A percentile compares a stretch with the other conserved stretches of the same genome.
Evolutionary conservation across 225 moss, liverwort and hornwort genomes (phyloP).

Genomic region (Thuidium tamariscinum): DNA sequence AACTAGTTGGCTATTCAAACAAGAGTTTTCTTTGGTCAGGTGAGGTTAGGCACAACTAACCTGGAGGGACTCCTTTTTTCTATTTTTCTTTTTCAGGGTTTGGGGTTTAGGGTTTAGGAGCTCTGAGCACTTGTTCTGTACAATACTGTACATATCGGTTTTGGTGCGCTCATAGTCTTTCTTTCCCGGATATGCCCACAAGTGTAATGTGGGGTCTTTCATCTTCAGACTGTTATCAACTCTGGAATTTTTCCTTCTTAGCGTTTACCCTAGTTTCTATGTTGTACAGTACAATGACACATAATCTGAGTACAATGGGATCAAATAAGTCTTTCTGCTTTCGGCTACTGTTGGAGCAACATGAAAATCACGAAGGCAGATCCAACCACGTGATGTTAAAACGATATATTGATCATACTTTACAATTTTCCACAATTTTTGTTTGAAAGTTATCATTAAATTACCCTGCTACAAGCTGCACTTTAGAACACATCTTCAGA

Average conservation of each 20-base stretch:
- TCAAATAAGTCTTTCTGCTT: not conserved
- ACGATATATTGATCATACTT: not conserved
- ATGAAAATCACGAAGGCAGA: too few species aligned
- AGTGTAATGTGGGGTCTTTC: not conserved
- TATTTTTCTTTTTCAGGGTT: too few species aligned
- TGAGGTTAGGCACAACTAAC: not conserved
- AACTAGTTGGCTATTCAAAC: not conserved
- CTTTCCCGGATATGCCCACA: too few species aligned
- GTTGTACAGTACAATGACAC: not conserved
- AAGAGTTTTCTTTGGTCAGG: too few species aligned
- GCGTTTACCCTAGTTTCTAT: not conserved
- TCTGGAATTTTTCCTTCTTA: too few species aligned
- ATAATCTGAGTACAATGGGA: not conserved
- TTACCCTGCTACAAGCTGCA: not conserved
- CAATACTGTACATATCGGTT: not conserved
- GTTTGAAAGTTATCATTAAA: not conserved
- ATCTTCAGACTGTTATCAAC: not conserved
- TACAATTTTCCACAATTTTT: not conserved
- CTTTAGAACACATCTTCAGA: not conserved
- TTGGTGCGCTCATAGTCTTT: not conserved
- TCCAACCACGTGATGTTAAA: too few species aligned
- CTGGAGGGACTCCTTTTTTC: not conserved
- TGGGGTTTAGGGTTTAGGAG: not conserved
- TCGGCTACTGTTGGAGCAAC: too few species aligned
- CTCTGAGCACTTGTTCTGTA: not conserved